Conservation (phyloP, 371 early-diverging fungal genomes). For the Apophysomyces variabilis region DNA sequence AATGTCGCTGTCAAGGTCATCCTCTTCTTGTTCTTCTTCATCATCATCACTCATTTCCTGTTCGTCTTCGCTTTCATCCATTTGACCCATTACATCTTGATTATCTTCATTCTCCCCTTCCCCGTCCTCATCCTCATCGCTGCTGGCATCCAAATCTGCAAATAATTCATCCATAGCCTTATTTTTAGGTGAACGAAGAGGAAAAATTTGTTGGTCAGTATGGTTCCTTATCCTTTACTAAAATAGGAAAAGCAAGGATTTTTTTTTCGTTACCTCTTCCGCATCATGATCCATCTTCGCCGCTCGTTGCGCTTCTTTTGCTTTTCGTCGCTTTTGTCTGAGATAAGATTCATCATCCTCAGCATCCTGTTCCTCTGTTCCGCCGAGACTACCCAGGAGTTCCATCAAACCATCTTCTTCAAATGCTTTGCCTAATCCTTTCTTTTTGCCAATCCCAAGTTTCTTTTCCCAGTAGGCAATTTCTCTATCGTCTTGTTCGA, state of each 20-base stretch:
- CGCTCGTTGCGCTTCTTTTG: constrained; percentile 39
- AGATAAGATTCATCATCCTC: constrained; percentile 52
- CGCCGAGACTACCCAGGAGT: constrained; percentile 39
- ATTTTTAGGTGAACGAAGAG: no score
- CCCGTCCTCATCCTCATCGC: constrained; percentile 35
- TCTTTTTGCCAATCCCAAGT: constrained; percentile 72
- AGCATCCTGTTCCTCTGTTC: constrained; percentile 13
- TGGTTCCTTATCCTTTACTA: no score
- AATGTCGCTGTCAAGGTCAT: no score
- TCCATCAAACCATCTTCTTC: constrained; percentile 62
- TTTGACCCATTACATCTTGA: neutral
- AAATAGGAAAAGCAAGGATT: no score
- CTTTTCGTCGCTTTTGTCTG: constrained; percentile 45
- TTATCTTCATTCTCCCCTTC: constrained; percentile 4
- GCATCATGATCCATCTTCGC: constrained; percentile 45
- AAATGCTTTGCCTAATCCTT: constrained; percentile 56
- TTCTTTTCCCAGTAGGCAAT: constrained; percentile 80
- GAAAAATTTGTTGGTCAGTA: no score
- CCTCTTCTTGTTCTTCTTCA: no score
- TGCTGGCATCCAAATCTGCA: constrained; percentile 35
- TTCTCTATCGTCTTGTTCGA: constrained; percentile 75
- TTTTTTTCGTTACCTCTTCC: constrained; percentile 33
- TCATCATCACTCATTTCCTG: no score
- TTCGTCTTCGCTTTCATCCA: no score
- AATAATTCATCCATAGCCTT: constrained; percentile 41